Conservation (phyloP, 805 yeast species). For the Saturnispora diversa region DNA sequence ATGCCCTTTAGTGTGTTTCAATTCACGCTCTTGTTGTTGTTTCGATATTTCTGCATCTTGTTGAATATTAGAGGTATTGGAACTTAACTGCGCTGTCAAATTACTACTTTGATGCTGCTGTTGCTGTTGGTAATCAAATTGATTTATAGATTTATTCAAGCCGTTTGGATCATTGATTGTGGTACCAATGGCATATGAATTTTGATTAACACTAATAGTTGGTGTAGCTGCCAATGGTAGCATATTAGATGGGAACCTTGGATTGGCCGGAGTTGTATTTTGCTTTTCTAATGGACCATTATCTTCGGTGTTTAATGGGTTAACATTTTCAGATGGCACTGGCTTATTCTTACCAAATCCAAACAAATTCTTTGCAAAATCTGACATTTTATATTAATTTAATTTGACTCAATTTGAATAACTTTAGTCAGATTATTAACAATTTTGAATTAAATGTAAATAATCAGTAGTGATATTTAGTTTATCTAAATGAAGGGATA, state of each 20-base stretch:
- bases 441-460: too few species aligned
- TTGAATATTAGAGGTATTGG: background rate
- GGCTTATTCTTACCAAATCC: constrained; percentile 16
- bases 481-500: too few species aligned
- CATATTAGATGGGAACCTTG: constrained; percentile 28
- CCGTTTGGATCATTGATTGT: constrained; percentile 37
- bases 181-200: constrained; percentile 62
- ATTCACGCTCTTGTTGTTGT: constrained; percentile 13
- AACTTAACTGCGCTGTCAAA: constrained; percentile 17
- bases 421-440: too few species aligned
- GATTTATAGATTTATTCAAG: constrained; percentile 28
- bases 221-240: constrained; percentile 48
- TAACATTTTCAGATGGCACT: constrained; percentile 8
- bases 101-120: constrained; percentile 13
- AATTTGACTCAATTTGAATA: too few species aligned
- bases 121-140: constrained; percentile 25
- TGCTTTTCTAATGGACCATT: constrained; percentile 11
- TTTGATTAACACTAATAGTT: constrained; percentile 59
- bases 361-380: constrained; percentile 22
- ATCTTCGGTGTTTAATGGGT: constrained; percentile 14
- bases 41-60: background rate
- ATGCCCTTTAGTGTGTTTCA: constrained; percentile 25
- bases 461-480: too few species aligned
- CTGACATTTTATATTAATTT: constrained; percentile 18
- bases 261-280: constrained; percentile 7